Conservation (phyloP, 805 yeast species). For the Wickerhamomyces chambardii region DNA sequence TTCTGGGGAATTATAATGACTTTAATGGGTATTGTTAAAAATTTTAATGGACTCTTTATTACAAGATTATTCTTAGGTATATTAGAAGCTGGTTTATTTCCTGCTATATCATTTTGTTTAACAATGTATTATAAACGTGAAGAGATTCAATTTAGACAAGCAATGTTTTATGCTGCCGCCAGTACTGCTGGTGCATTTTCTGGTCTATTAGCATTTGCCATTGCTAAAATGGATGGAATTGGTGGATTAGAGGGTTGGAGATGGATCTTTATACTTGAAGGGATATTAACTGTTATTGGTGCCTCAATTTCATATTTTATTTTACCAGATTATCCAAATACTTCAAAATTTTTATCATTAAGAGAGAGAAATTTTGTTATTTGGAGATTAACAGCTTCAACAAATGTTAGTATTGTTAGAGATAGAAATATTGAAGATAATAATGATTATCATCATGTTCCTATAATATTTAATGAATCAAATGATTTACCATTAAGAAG, state of each 20-base stretch:
- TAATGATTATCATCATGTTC: too few relatives aligned
- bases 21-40: constrained; percentile 36
- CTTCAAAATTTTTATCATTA: constrained; percentile 32
- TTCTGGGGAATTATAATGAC: constrained; percentile 42
- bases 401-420: not conserved
- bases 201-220: constrained; percentile 31
- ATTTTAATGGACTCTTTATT: constrained; percentile 32
- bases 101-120: constrained; percentile 29
- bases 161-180: constrained; percentile 28
- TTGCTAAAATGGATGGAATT: constrained; percentile 22
- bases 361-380: constrained; percentile 20
- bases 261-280: constrained; percentile 32
- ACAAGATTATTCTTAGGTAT: constrained; percentile 36
- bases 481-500: not conserved
- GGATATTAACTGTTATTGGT: constrained; percentile 33
- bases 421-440: too few relatives aligned
- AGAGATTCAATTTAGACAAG: constrained; percentile 28
- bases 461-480: not conserved
- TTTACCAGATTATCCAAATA: constrained; percentile 33
- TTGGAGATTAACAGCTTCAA: constrained; percentile 11
- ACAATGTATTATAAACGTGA: constrained; percentile 28
- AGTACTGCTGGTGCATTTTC: constrained; percentile 36
- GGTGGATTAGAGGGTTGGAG: constrained; percentile 34
- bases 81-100: constrained; percentile 31
- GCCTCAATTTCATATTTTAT: constrained; percentile 22